A percentile compares a stretch with the other conserved stretches of the same genome.
phyloP scores from a whole-genome alignment of 2,329 filamentous ascomycete species.

The Chalaropsis ovoidea region DNA sequence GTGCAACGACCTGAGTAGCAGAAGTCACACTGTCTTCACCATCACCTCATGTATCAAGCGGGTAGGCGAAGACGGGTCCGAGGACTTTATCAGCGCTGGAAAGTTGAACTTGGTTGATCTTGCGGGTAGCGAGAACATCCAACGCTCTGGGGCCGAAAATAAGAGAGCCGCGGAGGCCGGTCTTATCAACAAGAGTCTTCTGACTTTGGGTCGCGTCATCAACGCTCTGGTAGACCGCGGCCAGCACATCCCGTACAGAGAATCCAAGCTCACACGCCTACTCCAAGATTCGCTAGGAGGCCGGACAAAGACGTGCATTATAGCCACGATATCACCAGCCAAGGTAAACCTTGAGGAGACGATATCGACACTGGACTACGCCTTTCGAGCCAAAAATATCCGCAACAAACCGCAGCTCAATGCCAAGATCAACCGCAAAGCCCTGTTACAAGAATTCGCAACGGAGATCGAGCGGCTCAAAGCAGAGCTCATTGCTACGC shows the following conservation, averaged over 20 bases:
- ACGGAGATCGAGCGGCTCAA: conserved; percentile 89
- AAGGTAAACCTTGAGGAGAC: conserved; percentile 96
- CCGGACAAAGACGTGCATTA: conserved; percentile 95
- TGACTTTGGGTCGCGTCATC: conserved; percentile 92
- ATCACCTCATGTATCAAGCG: conserved; percentile 86
- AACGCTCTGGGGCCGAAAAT: conserved; percentile 92
- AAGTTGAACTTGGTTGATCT: conserved; percentile 96
- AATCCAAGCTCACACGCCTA: conserved; percentile 90
- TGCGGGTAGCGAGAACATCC: conserved; percentile 95
- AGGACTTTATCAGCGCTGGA: conserved; percentile 81
- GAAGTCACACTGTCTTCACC: conserved; percentile 95
- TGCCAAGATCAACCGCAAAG: conserved; percentile 85
- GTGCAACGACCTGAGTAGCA: conserved; percentile 94
- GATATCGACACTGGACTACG: conserved; percentile 95
- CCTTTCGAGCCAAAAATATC: conserved; percentile 96
- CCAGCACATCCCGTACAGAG: conserved; percentile 79
- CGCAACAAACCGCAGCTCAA: conserved; percentile 96
- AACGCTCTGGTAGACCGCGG: conserved; percentile 89
- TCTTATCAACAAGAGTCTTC: conserved; percentile 92
- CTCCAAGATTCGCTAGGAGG: conserved; percentile 95
- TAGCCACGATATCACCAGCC: conserved; percentile 88
- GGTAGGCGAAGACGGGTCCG: conserved; percentile 66
- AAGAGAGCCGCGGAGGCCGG: conserved; percentile 93
- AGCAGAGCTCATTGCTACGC: conserved; percentile 81
- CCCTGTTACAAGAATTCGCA: conserved; percentile 79